These are phyloP conservation scores for Syzygium aqueum DNA, from an alignment of 345 rosid species.

Conservation along the genomic window DNA sequence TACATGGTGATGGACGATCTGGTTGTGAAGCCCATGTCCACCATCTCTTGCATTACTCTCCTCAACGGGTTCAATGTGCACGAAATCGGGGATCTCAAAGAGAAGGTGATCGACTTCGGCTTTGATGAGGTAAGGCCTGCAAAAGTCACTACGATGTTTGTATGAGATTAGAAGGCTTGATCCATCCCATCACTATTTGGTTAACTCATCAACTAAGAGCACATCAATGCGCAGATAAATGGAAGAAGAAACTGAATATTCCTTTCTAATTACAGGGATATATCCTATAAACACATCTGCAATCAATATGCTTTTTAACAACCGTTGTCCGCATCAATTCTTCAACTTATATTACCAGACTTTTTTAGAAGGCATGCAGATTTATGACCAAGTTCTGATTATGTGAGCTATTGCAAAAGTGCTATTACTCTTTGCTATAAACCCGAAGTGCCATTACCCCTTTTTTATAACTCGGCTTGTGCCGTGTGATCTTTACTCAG, in stretches of 20 bases:
- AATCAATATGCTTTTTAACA: neutral
- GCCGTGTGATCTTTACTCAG: neutral
- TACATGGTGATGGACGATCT: conserved; percentile 5
- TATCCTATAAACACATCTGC: neutral
- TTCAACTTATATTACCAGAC: neutral
- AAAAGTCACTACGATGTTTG: neutral
- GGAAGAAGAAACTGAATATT: neutral
- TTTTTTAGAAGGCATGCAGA: neutral
- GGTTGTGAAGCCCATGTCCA: conserved; percentile 4
- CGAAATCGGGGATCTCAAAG: neutral
- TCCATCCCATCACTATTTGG: neutral
- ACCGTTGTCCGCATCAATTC: neutral
- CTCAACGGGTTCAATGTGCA: neutral
- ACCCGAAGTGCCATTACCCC: neutral
- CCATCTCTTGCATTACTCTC: neutral
- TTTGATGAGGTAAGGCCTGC: neutral
- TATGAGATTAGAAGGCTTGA: neutral
- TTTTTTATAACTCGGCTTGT: neutral
- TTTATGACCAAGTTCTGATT: neutral
- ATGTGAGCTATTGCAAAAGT: neutral
- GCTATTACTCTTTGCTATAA: neutral
- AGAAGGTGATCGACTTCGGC: neutral
- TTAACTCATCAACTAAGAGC: neutral
- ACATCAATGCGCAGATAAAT: neutral
- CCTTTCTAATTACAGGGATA: neutral